Evolutionary conservation across 306 rosid species (phyloP), one percentile per base, ranked within the genome.

Genomic region (Cercis canadensis): DNA sequence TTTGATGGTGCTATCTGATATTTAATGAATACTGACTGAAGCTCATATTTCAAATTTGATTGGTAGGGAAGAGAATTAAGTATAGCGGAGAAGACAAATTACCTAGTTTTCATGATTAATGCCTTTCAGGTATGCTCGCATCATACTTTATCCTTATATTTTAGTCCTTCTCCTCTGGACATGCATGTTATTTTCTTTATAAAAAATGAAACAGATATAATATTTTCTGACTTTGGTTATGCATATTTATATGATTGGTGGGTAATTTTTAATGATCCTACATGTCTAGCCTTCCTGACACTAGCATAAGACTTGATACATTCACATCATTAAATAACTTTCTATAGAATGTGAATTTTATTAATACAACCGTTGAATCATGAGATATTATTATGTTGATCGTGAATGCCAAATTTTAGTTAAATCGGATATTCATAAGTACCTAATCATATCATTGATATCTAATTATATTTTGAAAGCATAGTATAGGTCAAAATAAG

Each of bases 31-130:
- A 34, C 19, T 63, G 50, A 65, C 70, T 77, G 17, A 78, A 67
- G 39, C 55, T 74, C 39, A 50, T 67, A 54, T 72, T 68, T 71
- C 57, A 44, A 64, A 61, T 78, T 56, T 69, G 59, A 76, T 56
- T 80, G 1, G 87, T 51, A 94, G 99, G 99, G 97, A 81, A 86
- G 92, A 69, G 96, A 94, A 57, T 70, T 87, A 60, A 84, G 85
- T 69, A 84, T 91, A 39, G 94, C 96, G 1, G 99, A 91, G 87
- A 94, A 91, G 91, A 89, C 96, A 34, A 91, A 89, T 81, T 94
- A 91, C 85, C 77, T 94, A 75, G 92, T 94, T 75, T 94, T 94
- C 88, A 94, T 94, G 95, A 89, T 94, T 58, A 94, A 94, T 77
- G 90, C 91, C 33, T 94, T 94, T 79, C 97, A 94, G 97, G 96